phyloP scores from a whole-genome alignment of 2,329 filamentous ascomycete genomes.

The Fusarium newnesense region DNA sequence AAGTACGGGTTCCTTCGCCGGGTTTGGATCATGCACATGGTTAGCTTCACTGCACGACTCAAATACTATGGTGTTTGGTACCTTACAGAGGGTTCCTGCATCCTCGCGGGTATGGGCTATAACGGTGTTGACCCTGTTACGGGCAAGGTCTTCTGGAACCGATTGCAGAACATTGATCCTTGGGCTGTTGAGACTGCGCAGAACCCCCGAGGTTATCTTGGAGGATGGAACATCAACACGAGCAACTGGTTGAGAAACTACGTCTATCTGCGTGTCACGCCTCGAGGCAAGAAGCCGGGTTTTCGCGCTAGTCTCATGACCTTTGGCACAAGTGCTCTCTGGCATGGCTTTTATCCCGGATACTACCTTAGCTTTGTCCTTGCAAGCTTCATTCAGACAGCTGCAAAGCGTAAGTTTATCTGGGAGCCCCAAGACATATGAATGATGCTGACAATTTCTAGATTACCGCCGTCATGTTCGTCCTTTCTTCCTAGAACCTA shows the following conservation, averaged over 20 bases:
- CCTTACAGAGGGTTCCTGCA: slow-evolving; percentile 92
- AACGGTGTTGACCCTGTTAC: slow-evolving; percentile 89
- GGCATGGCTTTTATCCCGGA: slow-evolving; percentile 98
- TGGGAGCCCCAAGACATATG: neutral
- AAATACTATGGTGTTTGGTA: slow-evolving; percentile 99
- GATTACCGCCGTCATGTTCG: slow-evolving; percentile 90
- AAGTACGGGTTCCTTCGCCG: slow-evolving; percentile 76
- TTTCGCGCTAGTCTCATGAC: slow-evolving; percentile 95
- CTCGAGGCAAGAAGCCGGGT: slow-evolving; percentile 93
- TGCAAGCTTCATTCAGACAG: slow-evolving; percentile 90
- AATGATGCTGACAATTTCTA: slow-evolving; percentile 51
- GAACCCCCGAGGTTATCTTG: slow-evolving; percentile 92
- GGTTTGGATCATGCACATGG: slow-evolving; percentile 83
- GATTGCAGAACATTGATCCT: slow-evolving; percentile 88
- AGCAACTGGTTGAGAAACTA: slow-evolving; percentile 98
- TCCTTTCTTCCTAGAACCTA: slow-evolving; percentile 89
- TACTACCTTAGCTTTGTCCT: slow-evolving; percentile 94
- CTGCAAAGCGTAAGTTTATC: slow-evolving; percentile 84
- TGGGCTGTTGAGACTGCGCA: slow-evolving; percentile 89
- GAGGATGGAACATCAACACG: slow-evolving; percentile 98
- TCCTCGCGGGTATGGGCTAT: slow-evolving; percentile 91
- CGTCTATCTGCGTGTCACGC: slow-evolving; percentile 93
- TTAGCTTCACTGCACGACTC: slow-evolving; percentile 81
- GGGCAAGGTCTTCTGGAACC: slow-evolving; percentile 87
- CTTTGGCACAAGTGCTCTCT: slow-evolving; percentile 93